phyloP scores from a whole-genome alignment of 2,329 filamentous ascomycete genomes.

The Cladosporium sp. region DNA sequence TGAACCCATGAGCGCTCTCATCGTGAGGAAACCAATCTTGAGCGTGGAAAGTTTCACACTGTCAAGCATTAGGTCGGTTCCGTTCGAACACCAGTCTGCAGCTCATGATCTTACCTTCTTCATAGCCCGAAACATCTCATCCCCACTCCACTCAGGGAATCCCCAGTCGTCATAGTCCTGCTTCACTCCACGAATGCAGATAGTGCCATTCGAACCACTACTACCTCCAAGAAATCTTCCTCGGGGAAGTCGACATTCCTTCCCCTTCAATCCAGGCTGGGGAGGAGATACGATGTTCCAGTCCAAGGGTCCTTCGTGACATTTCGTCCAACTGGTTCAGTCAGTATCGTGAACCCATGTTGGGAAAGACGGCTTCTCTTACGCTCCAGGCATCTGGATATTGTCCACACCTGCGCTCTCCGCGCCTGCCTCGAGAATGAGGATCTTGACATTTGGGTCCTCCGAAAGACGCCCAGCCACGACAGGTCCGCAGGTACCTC shows the following conservation, averaged over 20 bases:
- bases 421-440: conserved; percentile 25
- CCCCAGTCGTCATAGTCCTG: conserved; percentile 38
- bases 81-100: background rate
- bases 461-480: conserved; percentile 25
- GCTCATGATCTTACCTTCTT: conserved; percentile 17
- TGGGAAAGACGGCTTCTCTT: conserved; percentile 8
- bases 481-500: conserved; percentile 24
- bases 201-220: conserved; percentile 42
- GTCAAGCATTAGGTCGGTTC: background rate
- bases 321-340: conserved; percentile 35
- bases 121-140: conserved; percentile 29
- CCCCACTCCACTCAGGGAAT: conserved; percentile 26
- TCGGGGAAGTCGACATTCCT: conserved; percentile 40
- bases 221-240: conserved; percentile 42
- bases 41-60: conserved; percentile 25
- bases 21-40: conserved; percentile 25
- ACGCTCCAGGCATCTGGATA: conserved; percentile 44
- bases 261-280: conserved; percentile 37
- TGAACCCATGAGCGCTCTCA: conserved; percentile 21
- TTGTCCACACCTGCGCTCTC: conserved; percentile 39
- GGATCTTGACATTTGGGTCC: conserved; percentile 21
- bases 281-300: conserved; percentile 43
- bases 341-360: background rate
- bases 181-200: conserved; percentile 40
- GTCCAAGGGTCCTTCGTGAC: conserved; percentile 40